Evolutionary conservation across 1,139 yeast species (phyloP).

Genomic region (Geotrichum restrictum): DNA sequence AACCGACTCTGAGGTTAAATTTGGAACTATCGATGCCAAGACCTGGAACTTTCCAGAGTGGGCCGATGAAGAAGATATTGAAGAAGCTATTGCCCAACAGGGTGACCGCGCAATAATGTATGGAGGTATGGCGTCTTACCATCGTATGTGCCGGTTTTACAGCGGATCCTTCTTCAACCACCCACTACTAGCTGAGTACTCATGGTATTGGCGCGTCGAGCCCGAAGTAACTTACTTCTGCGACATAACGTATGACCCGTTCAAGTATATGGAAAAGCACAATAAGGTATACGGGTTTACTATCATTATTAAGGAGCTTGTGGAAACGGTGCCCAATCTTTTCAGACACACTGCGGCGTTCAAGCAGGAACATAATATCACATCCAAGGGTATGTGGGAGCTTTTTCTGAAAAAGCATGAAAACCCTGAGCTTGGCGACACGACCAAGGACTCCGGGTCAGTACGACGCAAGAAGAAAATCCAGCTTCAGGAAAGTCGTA

Average conservation of each 20-base stretch:
- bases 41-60: conserved; percentile 57
- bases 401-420: conserved; percentile 34
- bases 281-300: conserved; percentile 82
- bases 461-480: conserved; percentile 31
- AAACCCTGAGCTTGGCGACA: conserved; percentile 22
- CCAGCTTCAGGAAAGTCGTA: conserved; percentile 32
- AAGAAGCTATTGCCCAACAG: conserved; percentile 60
- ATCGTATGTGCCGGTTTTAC: conserved; percentile 67
- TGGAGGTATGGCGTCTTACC: conserved; percentile 73
- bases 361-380: conserved; percentile 46
- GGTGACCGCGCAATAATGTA: conserved; percentile 80
- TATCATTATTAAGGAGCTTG: conserved; percentile 66
- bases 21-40: conserved; percentile 51
- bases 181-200: conserved; percentile 57
- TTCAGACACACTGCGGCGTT: conserved; percentile 68
- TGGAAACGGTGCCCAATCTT: conserved; percentile 74
- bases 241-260: conserved; percentile 88
- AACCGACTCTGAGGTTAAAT: conserved; percentile 59
- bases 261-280: conserved; percentile 64
- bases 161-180: conserved; percentile 73
- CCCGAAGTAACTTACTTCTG: conserved; percentile 87
- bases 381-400: conserved; percentile 47
- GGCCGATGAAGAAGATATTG: conserved; percentile 40
- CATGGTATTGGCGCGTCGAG: conserved; percentile 95
- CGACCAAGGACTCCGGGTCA: conserved; percentile 27